Base-by-base conservation (phyloP, 257 asterid species). In the Plantago major region DNA sequence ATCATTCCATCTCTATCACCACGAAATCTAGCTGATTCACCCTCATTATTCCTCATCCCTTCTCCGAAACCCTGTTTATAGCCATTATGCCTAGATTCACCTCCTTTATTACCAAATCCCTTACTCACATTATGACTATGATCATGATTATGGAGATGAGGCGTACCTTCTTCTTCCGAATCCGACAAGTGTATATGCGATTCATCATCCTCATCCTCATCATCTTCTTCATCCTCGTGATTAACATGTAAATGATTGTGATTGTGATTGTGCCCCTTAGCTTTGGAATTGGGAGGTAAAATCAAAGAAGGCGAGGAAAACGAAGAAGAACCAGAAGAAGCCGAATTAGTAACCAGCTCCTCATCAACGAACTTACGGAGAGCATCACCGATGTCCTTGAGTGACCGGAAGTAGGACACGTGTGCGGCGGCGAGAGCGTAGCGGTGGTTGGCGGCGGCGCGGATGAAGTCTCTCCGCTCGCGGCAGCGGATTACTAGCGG, bases 371-470 rank as follows among this genome's bases (percentile, higher is more conserved):
- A 93, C 52, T 70, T 84, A 66, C 95, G 73, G 19, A 93, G 79
- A 10, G 97, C 95, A 11, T 93, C 94, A n/a, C 99, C 97, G n/a
- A 93, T 85, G 59, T 76, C 87, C 69, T 76, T 89, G 52, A 93
- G 85, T 0, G 95, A 89, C 19, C 73, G 84, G 67, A 93, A 93
- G 62, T 89, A 89, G 14, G 97, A 74, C 16, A 89, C 73, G 73
- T 93, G 99, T 7, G 97, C 95, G 37, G 95, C 85, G n/a, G 99
- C 91, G 45, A 93, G 84, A 5, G 95, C 91, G 76, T 81, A 93
- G 64, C 97, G 89, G 78, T 89, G 81, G 78, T 85, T 78, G 37
- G 94, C 94, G 72, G 97, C 96, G 57, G 83, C 82, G 74, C 83
- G 90, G 10, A 93, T 71, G 59, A 93, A 77, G 40, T 93, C 94